Base-by-base conservation (phyloP, 306 rosid species). In the Acacia melanoxylon region DNA sequence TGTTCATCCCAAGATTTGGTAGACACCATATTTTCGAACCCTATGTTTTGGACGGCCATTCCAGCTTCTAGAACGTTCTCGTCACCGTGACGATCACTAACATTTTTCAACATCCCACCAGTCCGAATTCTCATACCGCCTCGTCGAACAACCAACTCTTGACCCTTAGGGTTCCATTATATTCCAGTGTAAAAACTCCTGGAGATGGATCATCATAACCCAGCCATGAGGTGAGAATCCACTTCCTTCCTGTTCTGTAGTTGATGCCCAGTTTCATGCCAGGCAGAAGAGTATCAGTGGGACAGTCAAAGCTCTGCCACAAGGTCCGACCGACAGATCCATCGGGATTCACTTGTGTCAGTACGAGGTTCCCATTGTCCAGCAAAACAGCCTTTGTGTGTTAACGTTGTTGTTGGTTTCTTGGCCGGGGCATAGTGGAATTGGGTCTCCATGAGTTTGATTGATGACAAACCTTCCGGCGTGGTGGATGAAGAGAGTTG, bases 281-380 rank as follows among this genome's bases (percentile, higher is more conserved):
- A 2, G 52, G 35, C 11, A 69, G n/a, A 20, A 69, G 74, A 5
- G 74, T 41, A 12, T 69, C 54, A 0, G 74, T 10, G 74, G 54
- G 74, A 42, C 35, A 69, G 13, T 69, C 74, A 22, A 69, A 69
- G 33, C 74, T 69, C 20, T 69, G 35, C 74, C 74, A 69, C 74
- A 69, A 22, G 54, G 10, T 42, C 19, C 31, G 7, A 2, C 54
- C 54, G 0, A 2, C 19, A 68, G 74, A 68, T 11, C 49, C 52
- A 68, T 68, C 5, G 10, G 54, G 42, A 5, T 69, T 69, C 10
- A 69, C 35, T 42, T 41, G 35, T 69, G 14, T 42, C 3, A 69
- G 31, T 13, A 69, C 74, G 1, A 69, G 74, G 10, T 42, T 69
- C 5, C 74, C 74, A 22, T 69, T 69, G 54, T 69, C 35, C 8